These are phyloP conservation scores for Fusarium setosum DNA, from an alignment of 2,329 filamentous ascomycete genomes.

Conservation along the genomic window DNA sequence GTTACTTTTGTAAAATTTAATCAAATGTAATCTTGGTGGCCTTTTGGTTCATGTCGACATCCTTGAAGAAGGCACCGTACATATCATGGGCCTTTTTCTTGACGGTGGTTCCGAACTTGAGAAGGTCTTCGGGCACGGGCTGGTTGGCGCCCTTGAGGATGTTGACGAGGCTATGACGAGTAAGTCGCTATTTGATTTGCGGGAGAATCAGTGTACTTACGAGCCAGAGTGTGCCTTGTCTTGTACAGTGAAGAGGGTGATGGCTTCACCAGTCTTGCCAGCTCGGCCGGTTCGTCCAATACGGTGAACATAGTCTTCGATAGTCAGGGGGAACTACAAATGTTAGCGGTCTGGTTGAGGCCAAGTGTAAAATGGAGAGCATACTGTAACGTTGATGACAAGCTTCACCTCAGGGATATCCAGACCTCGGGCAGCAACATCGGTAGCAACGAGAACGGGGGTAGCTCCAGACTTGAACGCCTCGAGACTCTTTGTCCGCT, in stretches of 20 bases:
- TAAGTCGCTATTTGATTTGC: constrained; percentile 8
- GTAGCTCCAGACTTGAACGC: constrained; percentile 90
- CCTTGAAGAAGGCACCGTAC: constrained; percentile 96
- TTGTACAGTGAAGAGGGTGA: constrained; percentile 94
- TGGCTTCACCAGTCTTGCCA: constrained; percentile 87
- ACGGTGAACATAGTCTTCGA: constrained; percentile 97
- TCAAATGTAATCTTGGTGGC: constrained; percentile 95
- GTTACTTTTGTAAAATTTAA: constrained; percentile 45
- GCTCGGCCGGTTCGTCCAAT: constrained; percentile 96
- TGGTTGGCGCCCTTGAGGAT: constrained; percentile 95
- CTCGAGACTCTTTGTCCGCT: constrained; percentile 86
- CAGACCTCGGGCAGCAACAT: constrained; percentile 92
- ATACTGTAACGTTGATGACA: constrained; percentile 88
- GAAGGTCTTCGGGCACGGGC: constrained; percentile 85
- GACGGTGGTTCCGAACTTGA: constrained; percentile 97
- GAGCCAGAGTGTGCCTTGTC: constrained; percentile 93
- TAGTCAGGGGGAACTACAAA: constrained; percentile 83
- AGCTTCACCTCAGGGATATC: constrained; percentile 97
- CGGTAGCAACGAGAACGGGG: constrained; percentile 90
- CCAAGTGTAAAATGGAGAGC: constrained; percentile 30
- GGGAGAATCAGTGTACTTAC: constrained; percentile 62
- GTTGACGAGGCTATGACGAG: constrained; percentile 79
- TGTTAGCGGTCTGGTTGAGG: not conserved
- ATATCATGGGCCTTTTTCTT: constrained; percentile 98
- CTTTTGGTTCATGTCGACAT: constrained; percentile 84